Evolutionary conservation across 164 flowering plant genomes (phyloP).

Genomic region (Vitis riparia): DNA sequence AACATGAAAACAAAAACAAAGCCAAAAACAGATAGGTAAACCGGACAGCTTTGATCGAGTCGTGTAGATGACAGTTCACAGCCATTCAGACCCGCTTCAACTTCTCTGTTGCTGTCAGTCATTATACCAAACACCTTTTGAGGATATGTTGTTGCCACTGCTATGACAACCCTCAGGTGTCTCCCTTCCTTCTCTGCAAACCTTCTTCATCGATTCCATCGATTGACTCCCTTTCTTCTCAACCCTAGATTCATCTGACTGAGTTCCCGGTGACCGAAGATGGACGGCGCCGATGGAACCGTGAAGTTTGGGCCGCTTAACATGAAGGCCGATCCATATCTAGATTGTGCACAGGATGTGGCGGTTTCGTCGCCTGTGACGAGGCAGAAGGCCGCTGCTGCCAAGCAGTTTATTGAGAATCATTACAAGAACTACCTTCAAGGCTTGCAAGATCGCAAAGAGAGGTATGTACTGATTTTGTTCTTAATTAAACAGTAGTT

Average conservation of each 20-base stretch:
- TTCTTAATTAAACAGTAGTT: not conserved
- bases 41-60: constrained; percentile 3
- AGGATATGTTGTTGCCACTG: too few relatives aligned
- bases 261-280: constrained; percentile 5
- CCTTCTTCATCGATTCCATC: too few relatives aligned
- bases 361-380: constrained; percentile 87
- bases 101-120: constrained; percentile 8
- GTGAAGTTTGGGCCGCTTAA: constrained; percentile 40
- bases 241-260: not conserved
- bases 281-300: constrained; percentile 62
- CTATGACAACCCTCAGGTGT: constrained; percentile 18
- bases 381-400: constrained; percentile 86
- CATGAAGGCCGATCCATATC: constrained; percentile 47
- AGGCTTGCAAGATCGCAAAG: constrained; percentile 81
- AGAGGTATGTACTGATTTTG: constrained; percentile 48
- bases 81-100: not conserved
- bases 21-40: constrained; percentile 4
- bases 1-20: not conserved
- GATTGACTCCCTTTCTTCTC: not conserved
- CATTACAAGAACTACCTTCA: constrained; percentile 83
- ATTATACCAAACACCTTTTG: constrained; percentile 15
- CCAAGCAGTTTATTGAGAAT: constrained; percentile 89
- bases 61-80: constrained; percentile 9
- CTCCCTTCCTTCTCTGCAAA: constrained; percentile 1
- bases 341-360: constrained; percentile 42